Base-by-base conservation (phyloP, 805 yeast genomes). In the Pichia rugopelliculosa region DNA sequence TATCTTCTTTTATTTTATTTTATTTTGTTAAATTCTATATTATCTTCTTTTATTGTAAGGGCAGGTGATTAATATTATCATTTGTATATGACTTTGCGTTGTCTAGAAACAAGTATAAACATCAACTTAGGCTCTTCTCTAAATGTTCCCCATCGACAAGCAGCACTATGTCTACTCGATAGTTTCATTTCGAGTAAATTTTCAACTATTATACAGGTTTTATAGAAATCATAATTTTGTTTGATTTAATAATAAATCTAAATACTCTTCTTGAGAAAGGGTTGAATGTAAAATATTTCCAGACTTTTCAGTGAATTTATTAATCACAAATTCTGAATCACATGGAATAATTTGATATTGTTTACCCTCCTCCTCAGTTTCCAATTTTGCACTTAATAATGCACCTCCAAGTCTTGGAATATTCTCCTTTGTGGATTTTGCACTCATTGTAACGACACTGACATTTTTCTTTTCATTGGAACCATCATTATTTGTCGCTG, bases 381-480 rank as follows among this genome's bases (percentile, higher is more conserved):
- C 82, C 24, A 70, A 60, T 52, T 80, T 81, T 54, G 77, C 76
- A n/a, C 84, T 80, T 47, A 74, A 64, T 24, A 85, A 66, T 0
- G 90, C 87, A n/a, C 84, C 84, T 15, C 87, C 81, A 49, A 80
- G 70, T 58, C 85, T 73, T 13, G 73, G 73, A 44, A 80, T 80
- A 3, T 77, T 73, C 38, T 75, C 77, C 53, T 76, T 82, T 26
- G 74, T 70, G 22, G 80, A 71, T 58, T 82, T 84, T 5, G 84
- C 91, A 15, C 85, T 74, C 87, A 84, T 80, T 44, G 87, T 89
- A 25, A 85, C 84, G 21, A 85, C 82, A 48, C 81, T 80, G 2
- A 80, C 74, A 48, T 73, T 61, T 72, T 76, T 49, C 67, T 59
- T 54, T 41, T 43, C 70, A 66, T 45, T 49, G 8, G 41, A 7